Evolutionary conservation across 768 basidiomycete genomes (phyloP).

Genomic region (Suillus spraguei): DNA sequence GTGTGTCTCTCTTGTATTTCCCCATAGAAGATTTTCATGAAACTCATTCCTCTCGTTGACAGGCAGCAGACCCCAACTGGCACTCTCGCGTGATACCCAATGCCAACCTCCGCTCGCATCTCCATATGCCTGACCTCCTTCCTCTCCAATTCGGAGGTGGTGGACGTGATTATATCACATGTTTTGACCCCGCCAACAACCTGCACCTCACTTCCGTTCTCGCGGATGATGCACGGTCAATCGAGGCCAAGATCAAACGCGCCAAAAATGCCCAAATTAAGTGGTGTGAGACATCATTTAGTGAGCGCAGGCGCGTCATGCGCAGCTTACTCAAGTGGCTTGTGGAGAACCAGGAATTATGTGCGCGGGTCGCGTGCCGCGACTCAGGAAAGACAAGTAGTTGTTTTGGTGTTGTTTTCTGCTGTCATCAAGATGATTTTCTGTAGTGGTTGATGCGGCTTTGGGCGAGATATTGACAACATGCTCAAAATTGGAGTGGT

Average conservation of each 20-base stretch:
- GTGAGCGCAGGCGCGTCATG: constrained; percentile 79
- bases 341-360: constrained; percentile 84
- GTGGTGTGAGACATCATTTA: constrained; percentile 81
- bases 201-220: constrained; percentile 78
- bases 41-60: constrained; percentile 22
- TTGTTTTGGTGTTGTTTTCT: not conserved
- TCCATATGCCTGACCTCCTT: constrained; percentile 52
- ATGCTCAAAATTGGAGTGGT: constrained; percentile 91
- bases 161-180: constrained; percentile 76
- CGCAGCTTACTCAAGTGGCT: constrained; percentile 91
- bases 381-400: constrained; percentile 94
- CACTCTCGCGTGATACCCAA: constrained; percentile 53
- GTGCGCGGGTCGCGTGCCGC: constrained; percentile 85
- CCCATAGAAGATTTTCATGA: not conserved
- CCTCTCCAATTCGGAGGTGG: constrained; percentile 47
- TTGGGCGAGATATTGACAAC: constrained; percentile 96
- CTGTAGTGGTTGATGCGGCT: constrained; percentile 86
- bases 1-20: constrained; percentile 40
- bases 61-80: constrained; percentile 66
- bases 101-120: constrained; percentile 68
- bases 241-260: constrained; percentile 65
- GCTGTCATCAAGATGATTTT: constrained; percentile 3
- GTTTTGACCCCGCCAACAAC: constrained; percentile 89
- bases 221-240: constrained; percentile 74
- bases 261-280: constrained; percentile 67